Base-by-base conservation (phyloP, 1,284 basidiomycete genomes). In the Leucoagaricus sp. region DNA sequence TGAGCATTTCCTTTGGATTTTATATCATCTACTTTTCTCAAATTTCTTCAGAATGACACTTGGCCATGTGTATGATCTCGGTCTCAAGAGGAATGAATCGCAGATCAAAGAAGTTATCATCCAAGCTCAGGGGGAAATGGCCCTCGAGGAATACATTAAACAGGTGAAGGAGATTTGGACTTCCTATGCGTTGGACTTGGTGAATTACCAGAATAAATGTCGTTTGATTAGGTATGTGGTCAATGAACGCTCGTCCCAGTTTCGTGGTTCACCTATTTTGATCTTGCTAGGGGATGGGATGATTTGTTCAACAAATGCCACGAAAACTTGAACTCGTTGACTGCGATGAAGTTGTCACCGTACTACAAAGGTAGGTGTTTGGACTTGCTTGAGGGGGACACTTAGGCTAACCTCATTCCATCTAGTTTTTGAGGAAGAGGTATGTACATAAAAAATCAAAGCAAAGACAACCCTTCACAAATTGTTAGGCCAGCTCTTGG, bases 111-210 rank as follows among this genome's bases (percentile, higher is more conserved):
- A 97, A 64, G 91, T 98, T 55, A 95, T 99, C 61, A 79, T 93
- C 21, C 96, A 98, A 73, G 97, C 97, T n/a, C 95, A 97, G 67
- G 97, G 97, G 71, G 97, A 99, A 86, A 94, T 95, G 93, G 93
- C 93, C 10, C 81, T 95, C 19, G 94, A 96, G 69, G 94, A 96
- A 68, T 96, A 94, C 69, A 87, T 96, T 70, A 92, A 92, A 62
- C 91, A 96, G 72, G 95, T 98, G 66, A 94, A 95, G 71, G 97
- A 99, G 74, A 91, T 85, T 1, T 99, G 97, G 97, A 93, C 93
- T 1, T 94, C 84, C 65, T 99, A 98, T 72, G 91, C 94, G 2
- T 83, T 99, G 49, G 97, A 99, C 62, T 80, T 99, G 48, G 93
- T 98, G 65, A 96, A 98, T 70, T 99, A 99, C 69, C 97, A 99